These are phyloP conservation scores for Vickermania spadyakhi DNA, from an alignment of 208 protist species.

Conservation along the genomic window DNA sequence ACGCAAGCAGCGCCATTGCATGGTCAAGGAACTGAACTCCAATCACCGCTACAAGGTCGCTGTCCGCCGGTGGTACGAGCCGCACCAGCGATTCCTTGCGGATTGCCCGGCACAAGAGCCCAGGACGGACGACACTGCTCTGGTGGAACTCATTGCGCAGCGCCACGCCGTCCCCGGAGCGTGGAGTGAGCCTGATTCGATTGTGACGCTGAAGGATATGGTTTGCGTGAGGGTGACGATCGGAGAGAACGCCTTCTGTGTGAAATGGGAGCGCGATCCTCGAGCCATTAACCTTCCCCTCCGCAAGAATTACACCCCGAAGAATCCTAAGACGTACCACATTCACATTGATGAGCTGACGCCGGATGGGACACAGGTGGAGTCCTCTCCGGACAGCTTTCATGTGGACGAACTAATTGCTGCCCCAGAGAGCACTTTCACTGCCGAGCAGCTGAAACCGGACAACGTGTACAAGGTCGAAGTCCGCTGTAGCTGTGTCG, in stretches of 20 bases:
- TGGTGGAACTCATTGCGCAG: slow-evolving; percentile 32
- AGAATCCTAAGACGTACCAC: slow-evolving; percentile 49
- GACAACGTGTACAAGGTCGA: slow-evolving; percentile 73
- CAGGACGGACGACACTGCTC: slow-evolving; percentile 14
- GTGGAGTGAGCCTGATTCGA: slow-evolving; percentile 68
- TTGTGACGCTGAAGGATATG: slow-evolving; percentile 77
- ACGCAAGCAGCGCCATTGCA: slow-evolving; percentile 39
- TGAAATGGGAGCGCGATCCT: slow-evolving; percentile 76
- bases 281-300: slow-evolving; percentile 24
- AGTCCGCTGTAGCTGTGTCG: slow-evolving; percentile 62
- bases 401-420: slow-evolving; percentile 32
- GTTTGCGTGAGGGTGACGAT: slow-evolving; percentile 50
- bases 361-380: slow-evolving; percentile 27
- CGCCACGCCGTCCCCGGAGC: slow-evolving; percentile 44
- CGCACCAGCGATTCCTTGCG: slow-evolving; percentile 32
- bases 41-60: slow-evolving; percentile 72
- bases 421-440: slow-evolving; percentile 24
- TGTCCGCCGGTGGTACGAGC: slow-evolving; percentile 84
- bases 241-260: slow-evolving; percentile 70
- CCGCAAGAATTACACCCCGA: slow-evolving; percentile 28
- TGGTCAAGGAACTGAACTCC: slow-evolving; percentile 49
- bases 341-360: slow-evolving; percentile 71
- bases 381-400: slow-evolving; percentile 17
- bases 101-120: not conserved
- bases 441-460: slow-evolving; percentile 39